Conservation (phyloP, 2,329 filamentous ascomycete genomes). For the Aspergillus phoenicis region DNA sequence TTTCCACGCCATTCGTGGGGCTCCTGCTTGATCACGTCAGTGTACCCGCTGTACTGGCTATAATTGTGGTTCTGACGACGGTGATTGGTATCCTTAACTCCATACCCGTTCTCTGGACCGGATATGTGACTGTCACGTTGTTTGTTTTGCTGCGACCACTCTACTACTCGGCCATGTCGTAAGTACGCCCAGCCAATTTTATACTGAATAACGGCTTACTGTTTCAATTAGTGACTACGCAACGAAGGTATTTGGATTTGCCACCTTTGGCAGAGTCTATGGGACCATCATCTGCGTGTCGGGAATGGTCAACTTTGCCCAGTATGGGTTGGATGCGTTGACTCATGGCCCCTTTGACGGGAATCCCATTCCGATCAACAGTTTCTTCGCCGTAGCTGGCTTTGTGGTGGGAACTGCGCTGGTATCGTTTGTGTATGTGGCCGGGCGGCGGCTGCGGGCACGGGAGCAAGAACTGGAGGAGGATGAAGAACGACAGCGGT, state of each 20-base stretch:
- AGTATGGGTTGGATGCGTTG: slow-evolving; percentile 76
- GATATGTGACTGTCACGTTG: slow-evolving; percentile 74
- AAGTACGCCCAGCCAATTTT: slow-evolving; percentile 29
- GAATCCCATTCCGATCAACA: slow-evolving; percentile 77
- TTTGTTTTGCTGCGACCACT: slow-evolving; percentile 86
- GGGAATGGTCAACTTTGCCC: slow-evolving; percentile 79
- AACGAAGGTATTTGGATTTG: slow-evolving; percentile 90
- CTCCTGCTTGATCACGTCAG: slow-evolving; percentile 74
- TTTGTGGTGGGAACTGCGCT: slow-evolving; percentile 66
- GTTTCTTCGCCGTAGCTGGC: slow-evolving; percentile 65
- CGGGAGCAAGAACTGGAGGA: slow-evolving; percentile 15
- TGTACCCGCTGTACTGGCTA: slow-evolving; percentile 68
- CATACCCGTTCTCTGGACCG: slow-evolving; percentile 64
- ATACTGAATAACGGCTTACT: not conserved
- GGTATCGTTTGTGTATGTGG: slow-evolving; percentile 63
- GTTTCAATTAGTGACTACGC: slow-evolving; percentile 66
- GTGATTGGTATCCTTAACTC: slow-evolving; percentile 75
- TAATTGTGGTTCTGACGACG: slow-evolving; percentile 72
- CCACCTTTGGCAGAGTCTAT: slow-evolving; percentile 89
- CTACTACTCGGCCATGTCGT: slow-evolving; percentile 86
- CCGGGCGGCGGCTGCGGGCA: slow-evolving; percentile 21
- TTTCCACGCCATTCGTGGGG: slow-evolving; percentile 84
- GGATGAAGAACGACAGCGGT: slow-evolving; percentile 30
- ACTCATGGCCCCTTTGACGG: slow-evolving; percentile 72
- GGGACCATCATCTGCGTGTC: slow-evolving; percentile 85